These are phyloP conservation scores for Alternaria triticina DNA, from an alignment of 2,329 filamentous ascomycete species.

Conservation along the genomic window DNA sequence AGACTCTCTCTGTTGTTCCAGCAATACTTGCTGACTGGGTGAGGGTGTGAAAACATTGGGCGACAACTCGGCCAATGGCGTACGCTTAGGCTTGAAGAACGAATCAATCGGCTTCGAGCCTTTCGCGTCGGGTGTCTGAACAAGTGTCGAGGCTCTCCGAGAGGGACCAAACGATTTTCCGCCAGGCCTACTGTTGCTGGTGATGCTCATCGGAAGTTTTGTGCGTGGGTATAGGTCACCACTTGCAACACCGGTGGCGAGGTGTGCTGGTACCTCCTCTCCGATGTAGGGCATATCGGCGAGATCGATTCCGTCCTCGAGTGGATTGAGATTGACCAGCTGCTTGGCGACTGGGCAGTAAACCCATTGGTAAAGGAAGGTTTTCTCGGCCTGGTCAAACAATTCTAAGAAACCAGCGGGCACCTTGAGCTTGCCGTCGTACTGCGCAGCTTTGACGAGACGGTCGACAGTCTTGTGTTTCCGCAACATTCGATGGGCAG, in stretches of 20 bases:
- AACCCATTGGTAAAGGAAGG: constrained; percentile 93
- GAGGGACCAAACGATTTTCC: constrained; percentile 49
- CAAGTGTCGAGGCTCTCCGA: constrained; percentile 19
- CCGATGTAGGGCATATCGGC: constrained; percentile 85
- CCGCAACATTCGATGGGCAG: constrained; percentile 85
- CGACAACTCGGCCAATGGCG: constrained; percentile 70
- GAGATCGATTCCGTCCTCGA: constrained; percentile 67
- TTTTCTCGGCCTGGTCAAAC: constrained; percentile 87
- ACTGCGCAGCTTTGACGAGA: constrained; percentile 80
- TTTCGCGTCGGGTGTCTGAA: constrained; percentile 60
- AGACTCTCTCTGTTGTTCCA: constrained; percentile 59
- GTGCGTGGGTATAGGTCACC: constrained; percentile 92
- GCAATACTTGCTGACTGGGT: constrained; percentile 66
- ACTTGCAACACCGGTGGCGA: constrained; percentile 75
- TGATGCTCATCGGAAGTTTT: constrained; percentile 66
- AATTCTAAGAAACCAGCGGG: constrained; percentile 80
- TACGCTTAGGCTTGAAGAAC: constrained; percentile 70
- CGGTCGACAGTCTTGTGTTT: constrained; percentile 89
- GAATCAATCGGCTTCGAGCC: constrained; percentile 66
- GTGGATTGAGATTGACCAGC: constrained; percentile 76
- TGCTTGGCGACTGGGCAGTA: constrained; percentile 77
- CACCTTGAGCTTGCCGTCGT: constrained; percentile 84
- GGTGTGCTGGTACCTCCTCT: constrained; percentile 68
- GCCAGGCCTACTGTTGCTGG: constrained; percentile 41
- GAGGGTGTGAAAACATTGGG: constrained; percentile 72